Evolutionary conservation across 257 asterid genomes (phyloP).

Genomic region (Catharanthus roseus): DNA sequence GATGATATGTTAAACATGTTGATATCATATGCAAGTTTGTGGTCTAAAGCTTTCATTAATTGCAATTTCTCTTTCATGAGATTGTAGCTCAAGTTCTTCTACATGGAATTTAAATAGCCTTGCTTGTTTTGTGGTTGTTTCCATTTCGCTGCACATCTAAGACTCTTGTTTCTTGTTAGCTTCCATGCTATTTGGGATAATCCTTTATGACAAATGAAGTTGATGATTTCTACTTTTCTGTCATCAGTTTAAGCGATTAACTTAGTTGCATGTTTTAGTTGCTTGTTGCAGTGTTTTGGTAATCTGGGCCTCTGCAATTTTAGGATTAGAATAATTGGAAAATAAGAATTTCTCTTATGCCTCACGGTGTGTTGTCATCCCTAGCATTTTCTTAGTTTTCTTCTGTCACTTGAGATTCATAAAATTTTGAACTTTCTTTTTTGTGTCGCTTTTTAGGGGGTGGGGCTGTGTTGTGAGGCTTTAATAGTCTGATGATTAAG

Average conservation of each 20-base stretch:
- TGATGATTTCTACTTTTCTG: not conserved
- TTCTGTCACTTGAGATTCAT: not conserved
- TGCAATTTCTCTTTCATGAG: not conserved
- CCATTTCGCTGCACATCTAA: not conserved
- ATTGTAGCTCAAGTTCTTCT: not conserved
- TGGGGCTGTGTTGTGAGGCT: not conserved
- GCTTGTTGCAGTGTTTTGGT: not conserved
- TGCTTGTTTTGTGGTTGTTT: not conserved
- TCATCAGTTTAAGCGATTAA: not conserved
- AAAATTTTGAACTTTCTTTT: no score
- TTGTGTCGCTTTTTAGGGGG: not conserved
- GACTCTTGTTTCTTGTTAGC: no score
- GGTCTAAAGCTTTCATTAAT: not conserved
- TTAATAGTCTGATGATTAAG: not conserved
- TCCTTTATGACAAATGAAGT: not conserved
- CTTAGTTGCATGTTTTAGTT: not conserved
- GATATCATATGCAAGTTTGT: not conserved
- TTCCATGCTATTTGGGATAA: not conserved
- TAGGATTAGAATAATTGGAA: not conserved
- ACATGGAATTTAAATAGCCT: not conserved
- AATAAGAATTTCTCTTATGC: not conserved
- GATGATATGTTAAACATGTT: no score
- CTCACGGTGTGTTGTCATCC: not conserved
- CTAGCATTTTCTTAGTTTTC: not conserved
- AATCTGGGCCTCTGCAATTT: not conserved